phyloP scores from a whole-genome alignment of 306 rosid species.

The Fragaria ananassa region DNA sequence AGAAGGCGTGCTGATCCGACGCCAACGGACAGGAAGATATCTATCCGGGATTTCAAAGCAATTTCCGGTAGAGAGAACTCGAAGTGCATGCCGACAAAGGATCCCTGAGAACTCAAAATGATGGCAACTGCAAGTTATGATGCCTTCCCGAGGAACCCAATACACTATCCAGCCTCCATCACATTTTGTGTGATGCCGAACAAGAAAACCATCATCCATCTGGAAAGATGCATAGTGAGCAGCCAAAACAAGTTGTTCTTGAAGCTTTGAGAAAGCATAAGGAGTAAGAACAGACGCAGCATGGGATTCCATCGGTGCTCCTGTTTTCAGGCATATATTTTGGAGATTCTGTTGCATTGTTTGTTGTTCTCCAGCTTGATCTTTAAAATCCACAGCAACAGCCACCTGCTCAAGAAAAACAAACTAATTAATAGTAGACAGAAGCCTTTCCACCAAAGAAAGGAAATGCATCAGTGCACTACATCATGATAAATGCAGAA shows the following conservation, averaged over 20 bases:
- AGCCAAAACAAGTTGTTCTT: conserved; percentile 95
- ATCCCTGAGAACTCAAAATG: conserved; percentile 94
- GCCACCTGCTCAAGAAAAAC: conserved; percentile 64
- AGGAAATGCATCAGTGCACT: background rate
- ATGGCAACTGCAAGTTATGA: conserved; percentile 88
- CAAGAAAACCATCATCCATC: conserved; percentile 82
- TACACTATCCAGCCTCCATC: conserved; percentile 85
- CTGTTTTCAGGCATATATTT: conserved; percentile 90
- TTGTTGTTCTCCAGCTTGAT: conserved; percentile 96
- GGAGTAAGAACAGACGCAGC: conserved; percentile 88
- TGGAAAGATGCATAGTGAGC: conserved; percentile 93
- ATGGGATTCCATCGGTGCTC: conserved; percentile 98
- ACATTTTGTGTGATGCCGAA: conserved; percentile 87
- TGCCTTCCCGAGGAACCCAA: conserved; percentile 82
- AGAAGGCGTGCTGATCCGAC: conserved; percentile 69
- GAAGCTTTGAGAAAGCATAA: conserved; percentile 88
- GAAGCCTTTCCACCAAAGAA: background rate
- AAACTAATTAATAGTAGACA: conserved; percentile 18
- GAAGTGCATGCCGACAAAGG: conserved; percentile 85
- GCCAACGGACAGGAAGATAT: conserved; percentile 91
- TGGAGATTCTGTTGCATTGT: conserved; percentile 99
- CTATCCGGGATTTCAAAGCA: conserved; percentile 94
- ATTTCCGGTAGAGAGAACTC: conserved; percentile 89
- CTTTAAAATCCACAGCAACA: conserved; percentile 91
- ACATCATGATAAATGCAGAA: background rate